Conservation (phyloP, 2,329 filamentous ascomycete genomes). For the Scortechinia acanthostroma region DNA sequence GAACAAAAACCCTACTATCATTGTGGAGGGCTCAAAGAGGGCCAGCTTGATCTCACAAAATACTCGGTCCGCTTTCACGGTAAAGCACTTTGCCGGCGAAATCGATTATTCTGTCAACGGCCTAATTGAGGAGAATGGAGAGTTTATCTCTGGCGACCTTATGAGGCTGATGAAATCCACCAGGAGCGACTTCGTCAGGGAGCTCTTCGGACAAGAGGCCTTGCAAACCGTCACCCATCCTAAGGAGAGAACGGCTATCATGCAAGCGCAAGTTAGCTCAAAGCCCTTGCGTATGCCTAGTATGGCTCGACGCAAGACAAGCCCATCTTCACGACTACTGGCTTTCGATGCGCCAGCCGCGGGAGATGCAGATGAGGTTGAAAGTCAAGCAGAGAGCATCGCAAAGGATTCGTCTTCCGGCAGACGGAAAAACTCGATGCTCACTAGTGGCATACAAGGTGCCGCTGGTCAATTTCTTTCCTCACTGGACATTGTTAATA, state of each 20-base stretch:
- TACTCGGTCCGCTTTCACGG: constrained; percentile 72
- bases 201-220: constrained; percentile 92
- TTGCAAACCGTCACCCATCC: constrained; percentile 90
- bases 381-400: not conserved
- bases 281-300: constrained; percentile 89
- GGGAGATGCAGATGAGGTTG: not conserved
- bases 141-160: constrained; percentile 89
- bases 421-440: constrained; percentile 15
- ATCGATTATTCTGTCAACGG: constrained; percentile 87
- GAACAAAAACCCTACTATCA: constrained; percentile 85
- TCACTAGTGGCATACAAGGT: constrained; percentile 51
- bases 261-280: constrained; percentile 93
- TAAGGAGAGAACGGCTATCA: constrained; percentile 79
- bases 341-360: constrained; percentile 22
- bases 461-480: constrained; percentile 88
- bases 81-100: constrained; percentile 93
- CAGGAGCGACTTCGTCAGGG: constrained; percentile 79
- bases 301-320: constrained; percentile 72
- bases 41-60: constrained; percentile 87
- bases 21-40: constrained; percentile 73
- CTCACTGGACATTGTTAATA: constrained; percentile 82
- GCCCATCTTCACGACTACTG: constrained; percentile 6
- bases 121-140: constrained; percentile 88
- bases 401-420: not conserved
- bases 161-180: constrained; percentile 88